Percentiles rank a stretch among this genome's conserved stretches.
These are phyloP conservation scores for Chalara sp. DNA, from an alignment of 2,329 filamentous ascomycete species.

Conservation along the genomic window DNA sequence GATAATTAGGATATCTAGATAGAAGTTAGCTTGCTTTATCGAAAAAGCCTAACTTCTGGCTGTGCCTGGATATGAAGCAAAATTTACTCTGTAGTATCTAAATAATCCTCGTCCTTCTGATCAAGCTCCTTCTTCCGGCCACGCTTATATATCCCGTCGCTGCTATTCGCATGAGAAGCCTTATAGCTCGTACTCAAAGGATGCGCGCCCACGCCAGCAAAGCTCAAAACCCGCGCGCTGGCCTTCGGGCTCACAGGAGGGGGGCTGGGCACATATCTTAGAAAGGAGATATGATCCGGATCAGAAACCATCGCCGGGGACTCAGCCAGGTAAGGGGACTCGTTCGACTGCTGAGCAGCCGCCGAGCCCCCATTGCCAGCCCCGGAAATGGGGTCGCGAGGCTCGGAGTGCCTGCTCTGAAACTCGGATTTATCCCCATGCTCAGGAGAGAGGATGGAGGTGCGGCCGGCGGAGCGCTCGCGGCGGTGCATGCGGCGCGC, in stretches of 20 bases:
- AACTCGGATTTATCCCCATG: constrained; percentile 5
- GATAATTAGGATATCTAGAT: constrained; percentile 17
- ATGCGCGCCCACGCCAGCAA: constrained; percentile 12
- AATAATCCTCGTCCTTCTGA: not conserved
- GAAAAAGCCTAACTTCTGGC: too few species aligned
- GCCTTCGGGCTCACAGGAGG: not conserved
- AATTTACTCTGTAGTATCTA: too few species aligned
- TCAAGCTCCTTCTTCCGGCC: not conserved
- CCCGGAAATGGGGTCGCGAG: constrained; percentile 7
- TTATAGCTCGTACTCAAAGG: constrained; percentile 3
- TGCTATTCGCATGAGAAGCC: constrained; percentile 2
- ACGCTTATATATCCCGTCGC: not conserved
- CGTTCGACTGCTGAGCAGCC: not conserved
- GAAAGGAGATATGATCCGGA: constrained; percentile 8
- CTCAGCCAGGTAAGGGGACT: not conserved
- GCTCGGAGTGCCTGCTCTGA: constrained; percentile 12
- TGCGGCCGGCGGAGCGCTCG: too few species aligned
- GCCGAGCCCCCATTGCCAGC: not conserved
- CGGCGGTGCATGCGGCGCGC: constrained; percentile 7
- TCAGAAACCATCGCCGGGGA: not conserved
- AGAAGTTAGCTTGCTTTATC: too few species aligned
- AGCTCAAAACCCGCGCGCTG: constrained; percentile 8
- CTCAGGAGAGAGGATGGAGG: not conserved
- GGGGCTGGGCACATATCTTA: not conserved
- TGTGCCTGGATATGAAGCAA: too few species aligned